Evolutionary conservation across 2,329 filamentous ascomycete genomes (phyloP), one percentile per base, ranked within the genome.

Genomic region (Raffaelea deltoideospora): DNA sequence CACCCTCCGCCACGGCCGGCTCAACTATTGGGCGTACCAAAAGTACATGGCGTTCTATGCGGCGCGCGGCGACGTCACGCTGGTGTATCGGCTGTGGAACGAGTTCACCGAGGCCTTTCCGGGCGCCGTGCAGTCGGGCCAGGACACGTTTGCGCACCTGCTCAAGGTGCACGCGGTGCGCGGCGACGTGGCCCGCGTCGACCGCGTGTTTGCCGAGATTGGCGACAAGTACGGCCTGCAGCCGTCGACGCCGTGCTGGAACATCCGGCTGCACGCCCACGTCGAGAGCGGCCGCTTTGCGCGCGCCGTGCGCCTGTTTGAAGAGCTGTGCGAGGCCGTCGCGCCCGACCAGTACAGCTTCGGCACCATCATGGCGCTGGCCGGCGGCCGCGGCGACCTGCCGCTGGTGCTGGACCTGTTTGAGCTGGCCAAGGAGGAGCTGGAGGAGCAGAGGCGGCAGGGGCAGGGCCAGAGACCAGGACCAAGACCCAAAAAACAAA

Each of bases 251-350:
- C 52, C 63, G 26, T 73, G 69, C 43, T 93, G 80, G 78, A 93
- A 93, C 50, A 75, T 77, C 18, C 56, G 94, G 21, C 62, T 96
- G 32, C 73, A 78, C 48, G 77, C 79, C 3, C 71, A 86, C 54
- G 65, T 67, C 15, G 74, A 73, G 45, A 68, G 69, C 1, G 65
- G 72, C 33, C 74, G 90, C 50, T 67, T 82, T 31, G 62, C 72
- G n/a, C 70, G 72, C 6, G 79, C 77, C 11, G 59, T 83, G 39
- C 51, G 61, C 7, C 65, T 67, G 34, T 86, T 92, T 47, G 64
- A 75, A 15, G 57, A 66, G 10, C 65, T 90, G 43, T 64, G 46
- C 47, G 53, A 42, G 48, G 59, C 41, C 23, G 48, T 72, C 4
- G 48, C 54, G 18, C 77, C 81, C 0, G 71, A 83, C 51, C 49